Conservation (phyloP, 805 yeast species). For the Pichia exigua region DNA sequence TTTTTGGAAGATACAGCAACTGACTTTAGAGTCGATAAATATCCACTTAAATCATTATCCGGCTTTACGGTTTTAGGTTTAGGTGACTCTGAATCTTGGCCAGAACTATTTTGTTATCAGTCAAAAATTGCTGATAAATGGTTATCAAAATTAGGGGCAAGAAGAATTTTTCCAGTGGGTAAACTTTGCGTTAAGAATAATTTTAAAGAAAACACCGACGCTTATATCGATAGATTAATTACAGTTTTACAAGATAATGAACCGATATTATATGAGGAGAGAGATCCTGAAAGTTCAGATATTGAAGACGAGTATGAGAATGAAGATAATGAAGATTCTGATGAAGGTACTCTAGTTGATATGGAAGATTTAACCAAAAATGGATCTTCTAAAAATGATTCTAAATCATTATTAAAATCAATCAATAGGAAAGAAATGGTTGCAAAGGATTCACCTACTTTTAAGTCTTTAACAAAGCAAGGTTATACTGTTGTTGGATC, state of each 20-base stretch:
- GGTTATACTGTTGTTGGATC: slow-evolving; percentile 91
- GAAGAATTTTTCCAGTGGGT: slow-evolving; percentile 78
- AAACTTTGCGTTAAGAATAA: slow-evolving; percentile 71
- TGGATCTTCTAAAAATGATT: slow-evolving; percentile 24
- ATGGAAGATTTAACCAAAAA: slow-evolving; percentile 52
- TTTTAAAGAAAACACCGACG: slow-evolving; percentile 44
- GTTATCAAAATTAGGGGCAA: slow-evolving; percentile 77
- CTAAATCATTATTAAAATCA: slow-evolving; percentile 21
- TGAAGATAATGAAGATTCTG: slow-evolving; percentile 21
- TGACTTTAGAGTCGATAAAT: slow-evolving; percentile 80
- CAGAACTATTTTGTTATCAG: slow-evolving; percentile 75
- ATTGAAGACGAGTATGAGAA: slow-evolving; percentile 15
- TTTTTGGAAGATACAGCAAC: slow-evolving; percentile 71
- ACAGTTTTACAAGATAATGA: slow-evolving; percentile 63
- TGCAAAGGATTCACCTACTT: slow-evolving; percentile 82
- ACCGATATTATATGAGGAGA: slow-evolving; percentile 46
- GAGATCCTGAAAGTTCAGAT: slow-evolving; percentile 23
- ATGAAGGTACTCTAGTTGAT: slow-evolving; percentile 52
- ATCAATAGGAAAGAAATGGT: slow-evolving; percentile 67
- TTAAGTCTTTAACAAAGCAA: slow-evolving; percentile 79
- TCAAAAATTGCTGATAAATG: slow-evolving; percentile 66
- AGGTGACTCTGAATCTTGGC: slow-evolving; percentile 84
- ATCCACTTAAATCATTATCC: slow-evolving; percentile 57
- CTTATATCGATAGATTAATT: slow-evolving; percentile 59
- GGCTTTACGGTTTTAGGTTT: slow-evolving; percentile 85